Evolutionary conservation across 176 grass and related monocot species (phyloP), one percentile per base, ranked within the genome.

Genomic region (Guadua angustifolia): DNA sequence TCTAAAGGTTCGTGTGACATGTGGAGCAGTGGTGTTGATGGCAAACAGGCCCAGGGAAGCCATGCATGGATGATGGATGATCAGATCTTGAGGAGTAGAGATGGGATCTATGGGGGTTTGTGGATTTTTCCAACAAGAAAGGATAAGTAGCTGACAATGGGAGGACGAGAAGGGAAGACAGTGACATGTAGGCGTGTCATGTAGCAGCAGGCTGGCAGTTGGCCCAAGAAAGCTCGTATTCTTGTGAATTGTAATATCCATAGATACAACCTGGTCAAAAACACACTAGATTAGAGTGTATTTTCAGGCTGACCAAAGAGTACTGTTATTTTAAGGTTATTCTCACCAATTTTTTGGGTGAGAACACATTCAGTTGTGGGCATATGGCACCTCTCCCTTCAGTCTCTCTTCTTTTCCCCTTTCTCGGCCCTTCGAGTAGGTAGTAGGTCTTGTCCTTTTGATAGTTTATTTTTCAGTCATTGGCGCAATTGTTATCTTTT

Each of bases 51-150:
- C 6, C 5, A 62, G 61, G 62, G 86, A 86, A 50, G 86, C 83
- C 83, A 92, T 88, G 73, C 86, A 92, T 86, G 68, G 65, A 32
- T 47, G 85, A 92, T 86, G 68, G 65, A 32, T 47, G 85, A 32
- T 79, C 9, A 42, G 89, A 81, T 91, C 42, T 63, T 42, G 55
- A 46, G 73, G 29, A 49, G 11, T 79, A 26, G 78, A 66, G 66
- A 46, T 80, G 89, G 63, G 46, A 43, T 87, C 21, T 33, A 55
- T 15, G 45, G 74, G 61, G 59, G n/a, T 49, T n/a, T 79, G 44
- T 38, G 77, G 77, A 58, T 79, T 43, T 63, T 44, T n/a, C 5
- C 59, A 75, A 51, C 51, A 66, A n/a, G 68, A 83, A 32, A 47
- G 83, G 86, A 86, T 88, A 92, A 89, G 83, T 71, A 40, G 74